These are phyloP conservation scores for Penicillium sp. DNA, from an alignment of 2,329 filamentous ascomycete species.

Conservation along the genomic window DNA sequence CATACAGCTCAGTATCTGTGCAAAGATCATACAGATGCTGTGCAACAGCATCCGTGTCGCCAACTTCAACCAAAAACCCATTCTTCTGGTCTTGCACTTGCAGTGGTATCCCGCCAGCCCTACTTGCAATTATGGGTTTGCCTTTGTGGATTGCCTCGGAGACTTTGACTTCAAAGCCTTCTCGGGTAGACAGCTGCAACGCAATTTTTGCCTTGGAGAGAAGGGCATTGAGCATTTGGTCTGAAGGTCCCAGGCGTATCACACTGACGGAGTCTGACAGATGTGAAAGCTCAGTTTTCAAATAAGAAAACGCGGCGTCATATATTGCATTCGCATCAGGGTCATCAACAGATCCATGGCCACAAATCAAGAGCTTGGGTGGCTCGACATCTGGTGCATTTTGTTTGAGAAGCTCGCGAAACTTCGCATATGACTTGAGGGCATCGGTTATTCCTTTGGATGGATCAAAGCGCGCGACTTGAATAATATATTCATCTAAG, in stretches of 20 bases:
- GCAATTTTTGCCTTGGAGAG: constrained; percentile 69
- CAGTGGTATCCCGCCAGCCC: constrained; percentile 73
- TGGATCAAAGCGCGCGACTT: constrained; percentile 78
- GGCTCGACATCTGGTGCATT: constrained; percentile 52
- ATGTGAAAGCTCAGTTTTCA: constrained; percentile 61
- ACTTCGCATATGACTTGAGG: constrained; percentile 69
- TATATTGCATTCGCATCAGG: constrained; percentile 71
- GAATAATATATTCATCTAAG: constrained; percentile 67
- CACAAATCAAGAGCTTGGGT: constrained; percentile 69
- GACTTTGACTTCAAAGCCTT: constrained; percentile 84
- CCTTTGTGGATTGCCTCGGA: constrained; percentile 79
- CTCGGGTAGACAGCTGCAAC: constrained; percentile 73
- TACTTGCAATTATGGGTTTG: constrained; percentile 70
- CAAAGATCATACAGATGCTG: constrained; percentile 63
- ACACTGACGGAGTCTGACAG: constrained; percentile 65
- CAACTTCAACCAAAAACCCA: constrained; percentile 69
- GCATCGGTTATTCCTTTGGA: constrained; percentile 78
- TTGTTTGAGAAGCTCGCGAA: constrained; percentile 57
- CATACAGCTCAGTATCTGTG: constrained; percentile 61
- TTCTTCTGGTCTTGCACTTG: constrained; percentile 69
- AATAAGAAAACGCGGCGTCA: constrained; percentile 64
- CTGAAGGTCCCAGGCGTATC: constrained; percentile 71
- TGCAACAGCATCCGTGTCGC: constrained; percentile 67
- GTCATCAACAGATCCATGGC: constrained; percentile 77
- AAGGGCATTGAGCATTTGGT: constrained; percentile 74